Base-by-base conservation (phyloP, 2,329 filamentous ascomycete genomes). In the Ophiocordyceps unilateralis region DNA sequence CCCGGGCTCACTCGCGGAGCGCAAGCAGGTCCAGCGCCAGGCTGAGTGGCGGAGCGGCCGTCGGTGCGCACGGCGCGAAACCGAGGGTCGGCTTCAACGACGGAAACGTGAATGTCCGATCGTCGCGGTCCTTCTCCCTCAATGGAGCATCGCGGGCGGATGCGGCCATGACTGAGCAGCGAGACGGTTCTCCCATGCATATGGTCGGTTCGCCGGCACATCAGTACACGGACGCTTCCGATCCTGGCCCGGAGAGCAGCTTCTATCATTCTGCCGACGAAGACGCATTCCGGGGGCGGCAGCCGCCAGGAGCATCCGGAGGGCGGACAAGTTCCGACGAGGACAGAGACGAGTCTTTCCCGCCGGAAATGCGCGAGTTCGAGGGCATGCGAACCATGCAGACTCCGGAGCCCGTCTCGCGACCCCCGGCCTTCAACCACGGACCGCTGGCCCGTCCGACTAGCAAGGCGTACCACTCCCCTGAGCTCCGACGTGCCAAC, bases 341-440 rank as follows among this genome's bases (percentile, higher is more conserved):
- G 32, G 75, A 78, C 11, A 55, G 58, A 32, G 51, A 55, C n/a
- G 53, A 45, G 12, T 51, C 49, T n/a, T 48, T 48, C 3, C 46
- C 59, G 1, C 56, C 67, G 9, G 64, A 68, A 1, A 62, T 70
- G 20, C 62, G 63, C 32, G 69, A 74, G 43, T 58, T 80, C 32
- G 67, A 71, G 37, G 68, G 67, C 17, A 68, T 78, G 58, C 64
- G 64, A 42, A 62, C 67, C 45, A 69, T 76, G 57, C 68, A 71
- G 28, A 76, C 82, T 6, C 84, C 83, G 1, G 81, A 83, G 50
- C 84, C 84, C 8, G 86, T 95, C 19, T 75, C 74, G 5, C 67
- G 70, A 6, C 88, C 89, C 1, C 89, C 89, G 3, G 77, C 76
- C 11, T 89, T 95, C 57, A 73, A 77, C 40, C 85, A 94, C 58